These are phyloP conservation scores for Podaxis sp. DNA, from an alignment of 768 basidiomycete genomes.

Conservation along the genomic window DNA sequence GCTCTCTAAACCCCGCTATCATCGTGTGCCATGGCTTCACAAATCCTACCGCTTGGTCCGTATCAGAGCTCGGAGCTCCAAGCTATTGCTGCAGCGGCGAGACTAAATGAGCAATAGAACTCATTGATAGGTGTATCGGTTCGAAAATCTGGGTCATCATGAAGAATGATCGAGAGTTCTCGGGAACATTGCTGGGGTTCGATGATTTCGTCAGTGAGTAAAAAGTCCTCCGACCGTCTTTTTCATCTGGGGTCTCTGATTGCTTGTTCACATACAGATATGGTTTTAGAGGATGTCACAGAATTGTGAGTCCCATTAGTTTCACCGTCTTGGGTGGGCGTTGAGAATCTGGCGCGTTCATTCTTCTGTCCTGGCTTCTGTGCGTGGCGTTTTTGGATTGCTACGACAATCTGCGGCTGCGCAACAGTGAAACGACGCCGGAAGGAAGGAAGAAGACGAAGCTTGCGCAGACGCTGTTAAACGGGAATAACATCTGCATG, in stretches of 20 bases:
- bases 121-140: slow-evolving; percentile 97
- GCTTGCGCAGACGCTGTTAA: slow-evolving; percentile 85
- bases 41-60: slow-evolving; percentile 88
- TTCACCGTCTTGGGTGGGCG: neutral
- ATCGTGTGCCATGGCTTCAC: slow-evolving; percentile 69
- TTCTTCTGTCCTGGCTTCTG: neutral
- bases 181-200: slow-evolving; percentile 91
- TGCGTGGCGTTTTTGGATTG: neutral
- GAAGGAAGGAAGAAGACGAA: slow-evolving; percentile 79
- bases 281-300: slow-evolving; percentile 95
- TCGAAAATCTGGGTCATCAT: slow-evolving; percentile 98
- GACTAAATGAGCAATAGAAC: slow-evolving; percentile 48
- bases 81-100: neutral
- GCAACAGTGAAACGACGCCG: slow-evolving; percentile 77
- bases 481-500: slow-evolving; percentile 97
- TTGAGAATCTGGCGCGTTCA: neutral
- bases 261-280: slow-evolving; percentile 47
- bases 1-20: neutral
- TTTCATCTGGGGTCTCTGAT: neutral
- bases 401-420: neutral
- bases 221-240: neutral
- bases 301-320: slow-evolving; percentile 71
- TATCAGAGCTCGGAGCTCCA: neutral
- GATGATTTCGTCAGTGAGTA: slow-evolving; percentile 99
- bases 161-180: slow-evolving; percentile 97